Conservation (phyloP, 2,329 filamentous ascomycete species). For the Aspergillus sp. region DNA sequence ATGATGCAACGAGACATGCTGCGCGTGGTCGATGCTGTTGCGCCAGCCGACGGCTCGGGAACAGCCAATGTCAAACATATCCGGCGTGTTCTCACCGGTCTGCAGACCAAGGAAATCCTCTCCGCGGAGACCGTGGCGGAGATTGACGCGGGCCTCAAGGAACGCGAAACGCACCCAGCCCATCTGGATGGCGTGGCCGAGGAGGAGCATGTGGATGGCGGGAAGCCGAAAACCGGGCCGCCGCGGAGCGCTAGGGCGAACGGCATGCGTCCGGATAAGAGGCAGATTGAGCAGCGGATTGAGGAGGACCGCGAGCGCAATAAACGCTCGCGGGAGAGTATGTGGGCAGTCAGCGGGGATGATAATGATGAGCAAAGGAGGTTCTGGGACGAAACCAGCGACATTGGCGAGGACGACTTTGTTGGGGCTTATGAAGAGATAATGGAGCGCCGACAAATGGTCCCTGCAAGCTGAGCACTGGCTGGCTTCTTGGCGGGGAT, state of each 20-base stretch:
- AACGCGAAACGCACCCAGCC: constrained; percentile 58
- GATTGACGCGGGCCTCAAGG: constrained; percentile 73
- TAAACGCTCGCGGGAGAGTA: constrained; percentile 81
- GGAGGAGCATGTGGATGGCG: constrained; percentile 18
- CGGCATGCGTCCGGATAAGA: constrained; percentile 59
- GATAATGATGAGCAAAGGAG: constrained; percentile 64
- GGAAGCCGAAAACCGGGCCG: constrained; percentile 18
- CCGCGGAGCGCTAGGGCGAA: constrained; percentile 22
- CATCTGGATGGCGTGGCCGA: constrained; percentile 41
- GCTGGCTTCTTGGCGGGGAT: not conserved
- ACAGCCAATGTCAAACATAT: constrained; percentile 92
- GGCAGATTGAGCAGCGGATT: constrained; percentile 88
- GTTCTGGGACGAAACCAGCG: constrained; percentile 79
- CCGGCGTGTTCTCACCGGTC: constrained; percentile 63
- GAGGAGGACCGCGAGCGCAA: constrained; percentile 94
- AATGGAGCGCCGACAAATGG: constrained; percentile 43
- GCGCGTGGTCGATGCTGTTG: constrained; percentile 82
- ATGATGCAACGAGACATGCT: constrained; percentile 96
- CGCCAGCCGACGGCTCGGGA: constrained; percentile 74
- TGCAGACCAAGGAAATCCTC: constrained; percentile 63
- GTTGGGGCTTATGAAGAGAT: constrained; percentile 66
- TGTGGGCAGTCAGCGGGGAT: constrained; percentile 72
- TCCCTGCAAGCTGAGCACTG: constrained; percentile 13
- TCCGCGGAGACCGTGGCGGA: constrained; percentile 64
- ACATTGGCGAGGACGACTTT: constrained; percentile 79